Evolutionary conservation across 129 eudicot genomes (phyloP), one percentile per base, ranked within the genome.

Genomic region (Deinandra increscens): DNA sequence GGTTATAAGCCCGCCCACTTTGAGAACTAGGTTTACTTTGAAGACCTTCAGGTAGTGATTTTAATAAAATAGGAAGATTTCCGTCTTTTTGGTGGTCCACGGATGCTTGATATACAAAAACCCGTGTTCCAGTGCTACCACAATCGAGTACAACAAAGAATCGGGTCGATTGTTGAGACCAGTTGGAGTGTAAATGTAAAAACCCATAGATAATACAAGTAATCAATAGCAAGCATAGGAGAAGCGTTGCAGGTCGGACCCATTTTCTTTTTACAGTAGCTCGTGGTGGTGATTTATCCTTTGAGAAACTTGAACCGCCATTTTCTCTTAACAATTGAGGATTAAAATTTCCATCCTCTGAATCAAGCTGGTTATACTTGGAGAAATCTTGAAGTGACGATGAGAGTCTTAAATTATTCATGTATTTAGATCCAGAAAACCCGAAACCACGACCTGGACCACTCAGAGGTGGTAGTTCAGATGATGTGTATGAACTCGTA

Each of bases 111-210:
- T 89, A 94, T 19, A 94, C 83, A 80, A 81, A 94, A 34, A 90
- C 92, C 51, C 99, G 96, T 56, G 99, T 87, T 19, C 99, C 99
- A 1, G 99, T 94, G 79, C 99, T 94, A 69, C 99, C 99, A 77
- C 96, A 87, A 79, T 94, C 99, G 29, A 94, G 92, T 33, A 94
- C 88, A 44, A 94, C 93, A 71, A 87, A 94, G 82, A 48, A 94
- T 67, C 76, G 86, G 50, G 99, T 60, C 36, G 88, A 74, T 29
- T 83, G 83, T 51, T 48, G 75, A 63, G 82, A 81, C 97, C 86
- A 87, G 44, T 66, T 81, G 60, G 87, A 73, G 78, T 87, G 84
- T 26, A 86, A 44, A 73, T 69, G 81, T 15, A 73, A 77, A 9
- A 82, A 49, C 13, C 79, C 67, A 65, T 72, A 80, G 5, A 81